These are phyloP conservation scores for Microcyclospora tardicrescens DNA, from an alignment of 2,329 filamentous ascomycete species.

Conservation along the genomic window DNA sequence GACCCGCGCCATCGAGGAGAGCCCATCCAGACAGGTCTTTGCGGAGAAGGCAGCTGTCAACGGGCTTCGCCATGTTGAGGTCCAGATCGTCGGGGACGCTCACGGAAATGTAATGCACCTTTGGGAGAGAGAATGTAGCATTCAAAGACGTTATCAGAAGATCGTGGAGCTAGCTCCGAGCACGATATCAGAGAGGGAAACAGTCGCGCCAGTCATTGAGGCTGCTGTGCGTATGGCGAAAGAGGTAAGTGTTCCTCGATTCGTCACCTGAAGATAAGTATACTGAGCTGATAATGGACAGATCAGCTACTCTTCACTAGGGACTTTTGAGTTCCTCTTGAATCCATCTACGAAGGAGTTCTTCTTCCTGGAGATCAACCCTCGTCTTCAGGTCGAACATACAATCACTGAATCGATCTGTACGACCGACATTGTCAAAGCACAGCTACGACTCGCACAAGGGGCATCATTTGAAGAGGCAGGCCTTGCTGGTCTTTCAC, in stretches of 20 bases:
- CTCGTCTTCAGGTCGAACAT: constrained; percentile 49
- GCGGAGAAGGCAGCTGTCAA: constrained; percentile 50
- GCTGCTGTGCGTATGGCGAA: constrained; percentile 41
- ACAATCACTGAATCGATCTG: constrained; percentile 47
- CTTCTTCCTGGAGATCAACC: constrained; percentile 50
- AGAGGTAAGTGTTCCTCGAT: constrained; percentile 22
- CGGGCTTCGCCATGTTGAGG: constrained; percentile 48
- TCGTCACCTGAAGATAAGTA: not conserved
- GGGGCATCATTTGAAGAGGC: constrained; percentile 28
- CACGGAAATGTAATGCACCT: constrained; percentile 40
- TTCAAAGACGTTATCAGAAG: constrained; percentile 49
- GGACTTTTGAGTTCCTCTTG: constrained; percentile 53
- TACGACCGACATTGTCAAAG: constrained; percentile 41
- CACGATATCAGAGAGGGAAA: constrained; percentile 31
- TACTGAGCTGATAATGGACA: constrained; percentile 10
- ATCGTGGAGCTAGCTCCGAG: constrained; percentile 47
- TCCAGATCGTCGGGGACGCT: constrained; percentile 48
- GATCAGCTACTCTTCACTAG: constrained; percentile 45
- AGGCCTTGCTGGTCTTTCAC: constrained; percentile 12
- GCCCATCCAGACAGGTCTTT: constrained; percentile 45
- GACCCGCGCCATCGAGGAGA: constrained; percentile 43
- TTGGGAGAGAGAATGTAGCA: constrained; percentile 49
- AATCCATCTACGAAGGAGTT: constrained; percentile 36
- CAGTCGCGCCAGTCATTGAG: constrained; percentile 39
- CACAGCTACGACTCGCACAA: constrained; percentile 43